Evolutionary conservation across 176 grass and related monocot genomes (phyloP), one percentile per base, ranked within the genome.

Genomic region (Poa pratensis): DNA sequence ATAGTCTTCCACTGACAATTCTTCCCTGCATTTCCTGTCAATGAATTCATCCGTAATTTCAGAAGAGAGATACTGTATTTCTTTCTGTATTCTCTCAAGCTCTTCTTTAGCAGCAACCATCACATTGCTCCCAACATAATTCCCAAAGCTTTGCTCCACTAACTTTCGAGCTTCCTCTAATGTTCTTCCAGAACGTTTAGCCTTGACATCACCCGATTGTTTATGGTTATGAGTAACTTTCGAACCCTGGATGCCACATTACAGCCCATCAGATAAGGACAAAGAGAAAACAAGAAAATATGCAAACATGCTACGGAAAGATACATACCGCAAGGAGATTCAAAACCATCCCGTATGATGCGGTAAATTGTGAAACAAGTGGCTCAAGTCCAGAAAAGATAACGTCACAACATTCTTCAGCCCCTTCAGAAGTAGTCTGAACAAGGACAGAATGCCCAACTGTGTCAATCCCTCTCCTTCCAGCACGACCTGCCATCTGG

Each of bases 301-400:
- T 85, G 52, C 22, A 75, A 18, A 80, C 13, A 39, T 26, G 63
- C 53, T 70, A 45, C 64, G 27, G 80, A 30, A 85, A 80, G 84
- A 76, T 86, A 79, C 93, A 84, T 89, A 98, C 93, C 39, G 96
- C 93, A 76, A 98, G 91, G 35, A 98, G 93, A 88, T 98, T 98
- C 90, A 98, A 92, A 92, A 98, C 96, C 96, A 98, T 95, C 66
- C 96, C 96, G 81, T 98, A 98, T 67, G 96, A 98, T 67, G 96
- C 93, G 2, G 91, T 98, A 87, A 98, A 98, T 82, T 98, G 96
- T 70, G 96, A 98, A 83, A 94, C 93, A 90, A 98, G 93, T 70
- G 96, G 96, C 70, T 95, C 93, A 84, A 98, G 84, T 52, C 89
- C 93, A 65, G 93, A 86, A 90, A 93, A 95, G 71, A 98, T 89